These are phyloP conservation scores for Talaromyces liani DNA, from an alignment of 495 filamentous ascomycete species.

Conservation along the genomic window DNA sequence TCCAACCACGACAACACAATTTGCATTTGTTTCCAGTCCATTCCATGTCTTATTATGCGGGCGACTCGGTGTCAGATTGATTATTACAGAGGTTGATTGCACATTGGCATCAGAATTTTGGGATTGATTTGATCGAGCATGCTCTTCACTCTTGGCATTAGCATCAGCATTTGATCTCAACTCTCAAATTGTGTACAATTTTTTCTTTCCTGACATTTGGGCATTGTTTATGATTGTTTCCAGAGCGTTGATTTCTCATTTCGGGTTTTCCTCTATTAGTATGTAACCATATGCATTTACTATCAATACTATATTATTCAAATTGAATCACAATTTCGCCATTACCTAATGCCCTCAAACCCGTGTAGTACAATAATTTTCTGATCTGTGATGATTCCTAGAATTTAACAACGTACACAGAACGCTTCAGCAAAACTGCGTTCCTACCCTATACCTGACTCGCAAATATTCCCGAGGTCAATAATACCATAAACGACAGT, in stretches of 20 bases:
- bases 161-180: neutral
- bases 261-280: neutral
- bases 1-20: neutral
- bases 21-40: neutral
- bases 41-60: neutral
- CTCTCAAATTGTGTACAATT: neutral
- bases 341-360: neutral
- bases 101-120: neutral
- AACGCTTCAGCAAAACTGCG: neutral
- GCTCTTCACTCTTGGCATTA: neutral
- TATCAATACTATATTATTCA: neutral
- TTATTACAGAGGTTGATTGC: neutral
- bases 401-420: neutral
- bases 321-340: neutral
- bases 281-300: neutral
- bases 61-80: neutral
- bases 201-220: neutral
- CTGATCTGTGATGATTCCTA: neutral
- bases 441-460: neutral
- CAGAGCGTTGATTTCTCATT: neutral
- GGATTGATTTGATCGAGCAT: neutral
- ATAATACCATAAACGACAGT: neutral
- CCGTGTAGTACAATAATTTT: neutral
- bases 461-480: neutral
- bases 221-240: neutral